Conservation (phyloP, 345 rosid species). For the Sapria himalayana region DNA sequence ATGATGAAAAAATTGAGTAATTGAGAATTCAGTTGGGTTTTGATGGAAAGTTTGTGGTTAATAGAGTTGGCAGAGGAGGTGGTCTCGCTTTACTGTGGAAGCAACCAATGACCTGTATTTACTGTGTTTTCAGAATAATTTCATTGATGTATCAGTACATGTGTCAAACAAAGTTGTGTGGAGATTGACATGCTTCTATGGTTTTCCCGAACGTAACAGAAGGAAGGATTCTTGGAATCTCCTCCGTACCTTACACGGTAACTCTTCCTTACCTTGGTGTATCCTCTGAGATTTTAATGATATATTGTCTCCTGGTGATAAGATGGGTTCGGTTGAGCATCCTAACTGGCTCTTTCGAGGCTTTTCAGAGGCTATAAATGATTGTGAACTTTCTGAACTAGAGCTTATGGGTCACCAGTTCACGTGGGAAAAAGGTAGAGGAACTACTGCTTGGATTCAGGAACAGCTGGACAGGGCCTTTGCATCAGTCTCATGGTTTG, state of each 20-base stretch:
- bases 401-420: neutral
- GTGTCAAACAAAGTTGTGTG: too few relatives aligned
- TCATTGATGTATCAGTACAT: too few relatives aligned
- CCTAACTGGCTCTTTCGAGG: neutral
- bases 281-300: neutral
- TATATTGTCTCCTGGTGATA: neutral
- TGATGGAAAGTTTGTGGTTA: too few relatives aligned
- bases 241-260: neutral
- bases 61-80: too few relatives aligned
- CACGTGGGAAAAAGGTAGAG: neutral
- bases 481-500: neutral
- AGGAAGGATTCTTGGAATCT: neutral
- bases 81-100: too few relatives aligned
- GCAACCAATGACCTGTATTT: too few relatives aligned
- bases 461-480: neutral
- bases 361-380: neutral
- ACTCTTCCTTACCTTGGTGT: neutral
- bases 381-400: neutral
- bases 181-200: too few relatives aligned
- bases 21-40: too few relatives aligned
- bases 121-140: too few relatives aligned
- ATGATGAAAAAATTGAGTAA: too few relatives aligned
- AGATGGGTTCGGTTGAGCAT: neutral
- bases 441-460: neutral
- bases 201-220: too few relatives aligned